Percentiles rank a stretch among this genome's conserved stretches.
phyloP scores from a whole-genome alignment of 1,284 basidiomycete genomes.

The Marasmius tenuissimus region DNA sequence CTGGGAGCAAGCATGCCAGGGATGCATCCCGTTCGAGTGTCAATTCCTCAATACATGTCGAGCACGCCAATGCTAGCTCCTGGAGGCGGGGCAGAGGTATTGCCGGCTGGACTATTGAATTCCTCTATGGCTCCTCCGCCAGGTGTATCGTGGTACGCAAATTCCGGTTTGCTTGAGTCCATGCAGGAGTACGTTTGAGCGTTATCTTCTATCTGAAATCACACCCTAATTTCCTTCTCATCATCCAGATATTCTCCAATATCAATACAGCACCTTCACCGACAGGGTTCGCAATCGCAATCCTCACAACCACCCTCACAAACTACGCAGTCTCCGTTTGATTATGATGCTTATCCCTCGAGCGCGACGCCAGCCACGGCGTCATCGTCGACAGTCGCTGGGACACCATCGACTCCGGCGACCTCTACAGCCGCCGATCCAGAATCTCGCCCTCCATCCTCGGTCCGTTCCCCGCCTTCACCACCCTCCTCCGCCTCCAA shows the following conservation, averaged over 20 bases:
- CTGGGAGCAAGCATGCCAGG: neutral
- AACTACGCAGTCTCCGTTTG: constrained; percentile 3
- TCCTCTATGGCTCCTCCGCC: constrained; percentile 20
- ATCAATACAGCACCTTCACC: neutral
- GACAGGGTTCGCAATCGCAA: neutral
- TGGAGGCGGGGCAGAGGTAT: constrained; percentile 71
- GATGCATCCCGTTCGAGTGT: constrained; percentile 46
- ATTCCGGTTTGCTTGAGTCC: constrained; percentile 36
- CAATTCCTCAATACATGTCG: constrained; percentile 65
- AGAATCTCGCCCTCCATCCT: neutral
- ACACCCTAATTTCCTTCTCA: neutral
- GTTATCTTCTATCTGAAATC: too few relatives aligned
- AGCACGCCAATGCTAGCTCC: constrained; percentile 57
- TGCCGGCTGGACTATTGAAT: constrained; percentile 46
- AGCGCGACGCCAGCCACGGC: neutral
- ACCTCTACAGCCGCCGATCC: neutral
- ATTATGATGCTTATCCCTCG: constrained; percentile 1
- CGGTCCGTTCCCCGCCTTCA: too few relatives aligned
- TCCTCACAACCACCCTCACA: neutral
- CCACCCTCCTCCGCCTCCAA: neutral
- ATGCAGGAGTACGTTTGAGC: neutral
- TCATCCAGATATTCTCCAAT: neutral
- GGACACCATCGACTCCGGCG: neutral
- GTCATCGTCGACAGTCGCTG: neutral
- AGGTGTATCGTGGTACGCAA: constrained; percentile 48